Evolutionary conservation across 2,329 filamentous ascomycete genomes (phyloP).

Genomic region (Colletotrichum lentis): DNA sequence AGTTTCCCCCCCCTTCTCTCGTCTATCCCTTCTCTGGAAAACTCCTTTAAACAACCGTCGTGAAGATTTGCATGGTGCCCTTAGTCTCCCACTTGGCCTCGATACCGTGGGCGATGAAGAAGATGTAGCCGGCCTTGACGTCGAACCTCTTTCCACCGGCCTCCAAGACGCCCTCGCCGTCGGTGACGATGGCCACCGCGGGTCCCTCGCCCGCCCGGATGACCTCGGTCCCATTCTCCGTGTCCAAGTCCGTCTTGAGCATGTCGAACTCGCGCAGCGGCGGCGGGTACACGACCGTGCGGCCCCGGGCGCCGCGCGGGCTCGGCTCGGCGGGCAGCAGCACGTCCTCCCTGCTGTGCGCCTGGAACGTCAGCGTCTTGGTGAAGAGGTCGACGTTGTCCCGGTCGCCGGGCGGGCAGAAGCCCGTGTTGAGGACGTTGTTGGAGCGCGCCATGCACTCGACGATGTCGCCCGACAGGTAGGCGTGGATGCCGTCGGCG

Average conservation of each 20-base stretch:
- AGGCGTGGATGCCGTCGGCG: conserved; percentile 78
- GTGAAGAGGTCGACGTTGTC: conserved; percentile 71
- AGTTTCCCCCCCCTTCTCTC: not conserved
- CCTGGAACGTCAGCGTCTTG: conserved; percentile 68
- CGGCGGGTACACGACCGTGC: conserved; percentile 70
- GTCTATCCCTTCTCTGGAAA: rapidly evolving
- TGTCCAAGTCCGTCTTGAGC: conserved; percentile 65
- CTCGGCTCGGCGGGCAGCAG: conserved; percentile 52
- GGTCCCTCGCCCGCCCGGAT: conserved; percentile 66
- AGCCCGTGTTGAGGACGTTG: conserved; percentile 78
- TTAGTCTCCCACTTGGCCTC: conserved; percentile 46
- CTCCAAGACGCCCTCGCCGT: conserved; percentile 65
- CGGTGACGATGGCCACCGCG: conserved; percentile 68
- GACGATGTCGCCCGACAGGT: conserved; percentile 76
- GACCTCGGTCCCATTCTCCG: conserved; percentile 66
- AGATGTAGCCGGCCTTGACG: conserved; percentile 69
- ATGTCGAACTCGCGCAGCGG: conserved; percentile 78
- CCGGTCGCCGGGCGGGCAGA: conserved; percentile 73
- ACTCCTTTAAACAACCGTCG: conserved; percentile 44
- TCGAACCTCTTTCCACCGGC: conserved; percentile 61
- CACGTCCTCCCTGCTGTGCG: conserved; percentile 65
- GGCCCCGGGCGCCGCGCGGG: conserved; percentile 62
- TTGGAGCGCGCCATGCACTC: conserved; percentile 81
- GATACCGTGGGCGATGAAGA: conserved; percentile 68
- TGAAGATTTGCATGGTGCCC: conserved; percentile 49